Percentiles rank a stretch among this genome's conserved stretches.
phyloP scores from a whole-genome alignment of 169 alveolate species.

The Plasmodium berghei region DNA sequence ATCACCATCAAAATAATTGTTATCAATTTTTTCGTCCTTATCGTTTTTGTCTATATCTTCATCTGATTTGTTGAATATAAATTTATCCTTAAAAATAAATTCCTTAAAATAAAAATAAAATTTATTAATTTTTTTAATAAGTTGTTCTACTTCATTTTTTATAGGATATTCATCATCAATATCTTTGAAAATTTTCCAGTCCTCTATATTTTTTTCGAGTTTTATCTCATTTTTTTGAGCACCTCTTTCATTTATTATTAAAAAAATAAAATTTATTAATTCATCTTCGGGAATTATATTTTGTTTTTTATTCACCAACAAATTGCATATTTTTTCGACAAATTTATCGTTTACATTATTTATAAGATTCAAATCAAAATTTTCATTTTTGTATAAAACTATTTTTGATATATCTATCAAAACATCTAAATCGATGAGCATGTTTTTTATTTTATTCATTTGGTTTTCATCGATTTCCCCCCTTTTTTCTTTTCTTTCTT shows the following conservation, averaged over 20 bases:
- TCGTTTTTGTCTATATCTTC: no score
- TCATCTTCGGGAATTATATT: slow-evolving; percentile 60
- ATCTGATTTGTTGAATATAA: no score
- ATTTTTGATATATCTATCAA: slow-evolving; percentile 39
- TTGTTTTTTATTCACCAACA: slow-evolving; percentile 15
- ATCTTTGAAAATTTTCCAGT: neutral
- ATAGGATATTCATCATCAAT: slow-evolving; percentile 18
- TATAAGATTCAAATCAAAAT: slow-evolving; percentile 42
- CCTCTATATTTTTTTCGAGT: neutral
- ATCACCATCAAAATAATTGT: no score
- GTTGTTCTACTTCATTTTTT: slow-evolving; percentile 40
- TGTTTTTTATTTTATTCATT: slow-evolving; percentile 19
- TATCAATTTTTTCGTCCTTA: no score
- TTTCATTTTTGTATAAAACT: slow-evolving; percentile 12
- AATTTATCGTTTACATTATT: slow-evolving; percentile 57
- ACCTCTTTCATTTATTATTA: slow-evolving; percentile 36
- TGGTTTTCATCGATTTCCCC: neutral
- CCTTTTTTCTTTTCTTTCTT: neutral
- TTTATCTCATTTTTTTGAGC: neutral
- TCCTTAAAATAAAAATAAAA: slow-evolving; percentile 55
- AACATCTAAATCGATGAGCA: slow-evolving; percentile 28
- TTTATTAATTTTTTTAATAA: slow-evolving; percentile 54
- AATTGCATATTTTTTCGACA: slow-evolving; percentile 42
- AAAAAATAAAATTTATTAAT: slow-evolving; percentile 37
- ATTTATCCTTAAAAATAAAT: neutral